Conservation (phyloP, 2,329 filamentous ascomycete genomes). For the Coniochaeta sp. region DNA sequence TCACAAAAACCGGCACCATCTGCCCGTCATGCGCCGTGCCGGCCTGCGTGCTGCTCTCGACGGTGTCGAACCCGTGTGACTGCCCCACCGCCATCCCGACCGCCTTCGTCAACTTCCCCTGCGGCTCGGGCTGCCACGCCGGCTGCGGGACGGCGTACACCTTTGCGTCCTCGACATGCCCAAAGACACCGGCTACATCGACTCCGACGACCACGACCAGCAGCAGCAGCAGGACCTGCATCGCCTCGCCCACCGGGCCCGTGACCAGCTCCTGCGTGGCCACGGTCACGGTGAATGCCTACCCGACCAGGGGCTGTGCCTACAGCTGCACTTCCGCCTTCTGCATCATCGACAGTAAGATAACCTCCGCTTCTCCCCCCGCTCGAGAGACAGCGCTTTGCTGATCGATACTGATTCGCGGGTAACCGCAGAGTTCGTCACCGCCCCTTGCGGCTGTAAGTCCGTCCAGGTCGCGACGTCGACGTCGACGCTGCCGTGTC, state of each 20-base stretch:
- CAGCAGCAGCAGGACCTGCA: not conserved
- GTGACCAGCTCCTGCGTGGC: conserved; percentile 3
- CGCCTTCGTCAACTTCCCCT: conserved; percentile 3
- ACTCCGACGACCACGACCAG: not conserved
- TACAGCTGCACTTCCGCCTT: not conserved
- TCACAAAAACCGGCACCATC: conserved; percentile 5
- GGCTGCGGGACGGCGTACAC: conserved; percentile 4
- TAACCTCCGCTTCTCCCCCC: too few relatives aligned
- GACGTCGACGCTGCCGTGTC: conserved; percentile 5
- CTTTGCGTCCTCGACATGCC: conserved; percentile 1
- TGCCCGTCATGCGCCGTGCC: conserved; percentile 2
- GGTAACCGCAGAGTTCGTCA: conserved; percentile 5
- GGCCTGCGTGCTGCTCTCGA: conserved; percentile 1
- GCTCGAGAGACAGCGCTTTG: not conserved
- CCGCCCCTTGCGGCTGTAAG: conserved; percentile 6
- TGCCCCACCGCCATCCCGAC: conserved; percentile 5
- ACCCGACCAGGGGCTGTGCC: not conserved
- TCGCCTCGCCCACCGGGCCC: not conserved
- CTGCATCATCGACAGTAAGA: conserved; percentile 8
- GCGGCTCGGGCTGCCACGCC: conserved; percentile 3
- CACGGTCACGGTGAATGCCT: conserved; percentile 3
- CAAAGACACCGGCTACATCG: not conserved
- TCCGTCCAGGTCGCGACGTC: conserved; percentile 2
- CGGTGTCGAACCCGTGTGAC: conserved; percentile 5
- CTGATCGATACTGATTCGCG: not conserved